Evolutionary conservation across 2,329 filamentous ascomycete genomes (phyloP).

Genomic region (Elsinoe australis): DNA sequence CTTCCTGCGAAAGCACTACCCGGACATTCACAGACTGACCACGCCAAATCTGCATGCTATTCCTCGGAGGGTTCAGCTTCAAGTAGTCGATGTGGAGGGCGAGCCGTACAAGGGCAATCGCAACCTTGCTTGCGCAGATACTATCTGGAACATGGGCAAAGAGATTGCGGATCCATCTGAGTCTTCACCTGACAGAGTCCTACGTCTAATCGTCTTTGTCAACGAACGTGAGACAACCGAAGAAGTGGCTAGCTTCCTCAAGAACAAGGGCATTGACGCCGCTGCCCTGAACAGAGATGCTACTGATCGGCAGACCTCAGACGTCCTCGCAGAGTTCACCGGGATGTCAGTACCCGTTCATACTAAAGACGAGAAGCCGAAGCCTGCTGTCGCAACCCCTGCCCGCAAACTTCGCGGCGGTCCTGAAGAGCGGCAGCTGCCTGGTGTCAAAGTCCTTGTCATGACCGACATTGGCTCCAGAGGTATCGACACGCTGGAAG

Average conservation of each 20-base stretch:
- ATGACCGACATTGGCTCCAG: constrained; percentile 88
- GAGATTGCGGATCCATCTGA: constrained; percentile 54
- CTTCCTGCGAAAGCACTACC: constrained; percentile 73
- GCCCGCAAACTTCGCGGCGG: constrained; percentile 10
- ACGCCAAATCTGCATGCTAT: constrained; percentile 96
- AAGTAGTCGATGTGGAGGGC: constrained; percentile 82
- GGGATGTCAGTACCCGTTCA: constrained; percentile 20
- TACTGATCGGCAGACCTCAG: constrained; percentile 64
- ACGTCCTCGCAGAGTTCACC: constrained; percentile 74
- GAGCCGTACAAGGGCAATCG: constrained; percentile 94
- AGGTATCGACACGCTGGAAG: constrained; percentile 88
- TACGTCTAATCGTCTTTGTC: constrained; percentile 89
- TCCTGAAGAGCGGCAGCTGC: constrained; percentile 46
- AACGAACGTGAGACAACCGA: constrained; percentile 89
- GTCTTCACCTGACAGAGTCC: constrained; percentile 47
- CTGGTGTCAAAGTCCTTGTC: constrained; percentile 83
- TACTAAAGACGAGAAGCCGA: neutral
- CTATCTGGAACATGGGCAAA: constrained; percentile 87
- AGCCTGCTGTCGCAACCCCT: neutral
- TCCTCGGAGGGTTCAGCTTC: constrained; percentile 85
- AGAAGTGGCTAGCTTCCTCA: constrained; percentile 70
- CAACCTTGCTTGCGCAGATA: constrained; percentile 84
- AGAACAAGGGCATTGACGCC: constrained; percentile 80
- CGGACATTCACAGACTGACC: constrained; percentile 74
- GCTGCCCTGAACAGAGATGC: constrained; percentile 79